phyloP scores from a whole-genome alignment of 306 rosid species.

The Cicer cuneatum region DNA sequence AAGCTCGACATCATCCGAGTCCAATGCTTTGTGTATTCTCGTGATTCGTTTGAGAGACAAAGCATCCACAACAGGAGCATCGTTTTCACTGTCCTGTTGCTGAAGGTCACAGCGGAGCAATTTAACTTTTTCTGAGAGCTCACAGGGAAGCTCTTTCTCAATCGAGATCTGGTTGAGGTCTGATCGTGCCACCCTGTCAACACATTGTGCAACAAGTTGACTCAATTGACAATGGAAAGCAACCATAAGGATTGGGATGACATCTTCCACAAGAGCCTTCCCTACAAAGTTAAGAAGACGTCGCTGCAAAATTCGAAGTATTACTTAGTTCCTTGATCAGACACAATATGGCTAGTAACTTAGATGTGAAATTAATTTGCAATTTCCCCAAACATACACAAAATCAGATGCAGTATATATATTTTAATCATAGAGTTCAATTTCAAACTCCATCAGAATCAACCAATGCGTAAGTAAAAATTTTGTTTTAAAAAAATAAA shows the following conservation, averaged over 20 bases:
- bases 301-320: conserved; percentile 65
- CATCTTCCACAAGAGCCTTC: conserved; percentile 85
- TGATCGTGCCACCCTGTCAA: conserved; percentile 78
- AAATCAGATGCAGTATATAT: background rate
- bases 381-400: conserved; percentile 30
- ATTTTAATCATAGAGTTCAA: background rate
- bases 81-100: conserved; percentile 53
- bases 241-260: conserved; percentile 73
- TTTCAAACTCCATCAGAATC: conserved; percentile 1
- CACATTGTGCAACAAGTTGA: conserved; percentile 68
- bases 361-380: conserved; percentile 27
- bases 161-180: conserved; percentile 70
- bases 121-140: conserved; percentile 60
- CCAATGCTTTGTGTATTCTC: conserved; percentile 82
- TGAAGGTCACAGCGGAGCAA: conserved; percentile 53
- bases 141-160: conserved; percentile 78
- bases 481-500: conserved; percentile 15
- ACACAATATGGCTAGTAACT: conserved; percentile 29
- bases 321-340: conserved; percentile 40
- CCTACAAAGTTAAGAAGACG: conserved; percentile 80
- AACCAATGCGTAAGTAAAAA: background rate
- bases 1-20: conserved; percentile 91
- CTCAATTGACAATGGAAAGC: conserved; percentile 74
- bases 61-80: conserved; percentile 47
- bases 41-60: conserved; percentile 65